phyloP scores from a whole-genome alignment of 768 basidiomycete species.

The Coprinopsis marcescibilis region DNA sequence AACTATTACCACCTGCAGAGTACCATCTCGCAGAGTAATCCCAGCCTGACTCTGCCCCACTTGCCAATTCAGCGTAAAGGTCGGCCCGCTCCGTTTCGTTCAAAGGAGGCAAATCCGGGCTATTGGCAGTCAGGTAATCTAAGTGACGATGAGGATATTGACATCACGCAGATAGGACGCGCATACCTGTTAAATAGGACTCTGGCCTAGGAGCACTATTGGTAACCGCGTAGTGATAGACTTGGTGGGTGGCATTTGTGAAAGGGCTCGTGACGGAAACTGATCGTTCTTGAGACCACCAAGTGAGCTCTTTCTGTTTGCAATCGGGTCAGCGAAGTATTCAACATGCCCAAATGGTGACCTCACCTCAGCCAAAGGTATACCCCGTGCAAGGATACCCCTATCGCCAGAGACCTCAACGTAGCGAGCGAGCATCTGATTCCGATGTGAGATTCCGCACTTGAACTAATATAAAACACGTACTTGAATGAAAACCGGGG shows the following conservation, averaged over 20 bases:
- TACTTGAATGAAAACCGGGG: slow-evolving; percentile 82
- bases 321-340: too few relatives aligned
- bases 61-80: slow-evolving; percentile 84
- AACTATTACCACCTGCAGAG: slow-evolving; percentile 34
- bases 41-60: slow-evolving; percentile 75
- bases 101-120: slow-evolving; percentile 49
- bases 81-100: slow-evolving; percentile 53
- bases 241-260: slow-evolving; percentile 55
- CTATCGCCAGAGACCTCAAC: slow-evolving; percentile 66
- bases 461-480: slow-evolving; percentile 13
- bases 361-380: slow-evolving; percentile 77
- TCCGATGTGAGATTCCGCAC: neutral
- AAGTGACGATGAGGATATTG: slow-evolving; percentile 16
- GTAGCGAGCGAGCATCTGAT: slow-evolving; percentile 86
- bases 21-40: slow-evolving; percentile 53
- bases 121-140: slow-evolving; percentile 80
- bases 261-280: slow-evolving; percentile 63
- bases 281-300: slow-evolving; percentile 79
- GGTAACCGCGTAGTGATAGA: slow-evolving; percentile 71
- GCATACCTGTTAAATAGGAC: slow-evolving; percentile 56
- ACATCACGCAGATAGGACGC: neutral
- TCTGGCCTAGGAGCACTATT: slow-evolving; percentile 90
- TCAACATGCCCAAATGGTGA: too few relatives aligned
- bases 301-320: slow-evolving; percentile 75
- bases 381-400: slow-evolving; percentile 66